Evolutionary conservation across 495 filamentous ascomycete species (phyloP).

Genomic region (Tuber borchii): DNA sequence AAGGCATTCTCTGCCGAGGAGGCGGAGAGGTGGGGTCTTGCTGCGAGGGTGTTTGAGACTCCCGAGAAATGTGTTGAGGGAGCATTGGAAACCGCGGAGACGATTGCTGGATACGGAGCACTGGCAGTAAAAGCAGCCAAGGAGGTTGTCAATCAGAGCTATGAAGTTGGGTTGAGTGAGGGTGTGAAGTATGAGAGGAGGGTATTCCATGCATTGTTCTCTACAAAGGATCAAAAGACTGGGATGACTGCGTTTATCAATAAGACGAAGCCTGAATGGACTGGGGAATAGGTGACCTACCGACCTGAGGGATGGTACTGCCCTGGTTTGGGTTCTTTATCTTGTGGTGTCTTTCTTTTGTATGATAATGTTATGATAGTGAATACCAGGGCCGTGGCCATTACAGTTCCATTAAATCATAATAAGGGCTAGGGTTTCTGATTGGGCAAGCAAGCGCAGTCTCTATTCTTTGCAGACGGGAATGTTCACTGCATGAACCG

Average conservation of each 20-base stretch:
- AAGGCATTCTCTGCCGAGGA: conserved; percentile 53
- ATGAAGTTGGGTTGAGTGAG: conserved; percentile 76
- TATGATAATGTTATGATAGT: neutral
- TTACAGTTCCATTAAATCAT: neutral
- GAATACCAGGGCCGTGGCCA: neutral
- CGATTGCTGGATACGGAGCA: conserved; percentile 71
- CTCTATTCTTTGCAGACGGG: neutral
- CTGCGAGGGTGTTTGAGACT: conserved; percentile 70
- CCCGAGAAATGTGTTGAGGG: conserved; percentile 75
- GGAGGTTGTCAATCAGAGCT: conserved; percentile 96
- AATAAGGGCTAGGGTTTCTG: neutral
- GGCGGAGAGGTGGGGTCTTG: conserved; percentile 85
- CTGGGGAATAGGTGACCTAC: conserved; percentile 55
- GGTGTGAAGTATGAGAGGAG: conserved; percentile 91
- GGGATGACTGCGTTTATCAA: conserved; percentile 81
- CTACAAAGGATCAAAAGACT: conserved; percentile 91
- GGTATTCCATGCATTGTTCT: conserved; percentile 88
- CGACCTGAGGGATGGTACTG: neutral
- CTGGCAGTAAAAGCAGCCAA: conserved; percentile 86
- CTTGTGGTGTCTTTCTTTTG: neutral
- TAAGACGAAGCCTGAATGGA: conserved; percentile 92
- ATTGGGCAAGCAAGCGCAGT: neutral
- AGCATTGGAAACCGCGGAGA: conserved; percentile 73
- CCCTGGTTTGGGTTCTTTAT: neutral
- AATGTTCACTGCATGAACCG: neutral